A percentile compares a stretch with the other conserved stretches of the same genome.
Evolutionary conservation across 352 stramenopile species (phyloP).

Genomic region (Globisporangium recalcitrans): DNA sequence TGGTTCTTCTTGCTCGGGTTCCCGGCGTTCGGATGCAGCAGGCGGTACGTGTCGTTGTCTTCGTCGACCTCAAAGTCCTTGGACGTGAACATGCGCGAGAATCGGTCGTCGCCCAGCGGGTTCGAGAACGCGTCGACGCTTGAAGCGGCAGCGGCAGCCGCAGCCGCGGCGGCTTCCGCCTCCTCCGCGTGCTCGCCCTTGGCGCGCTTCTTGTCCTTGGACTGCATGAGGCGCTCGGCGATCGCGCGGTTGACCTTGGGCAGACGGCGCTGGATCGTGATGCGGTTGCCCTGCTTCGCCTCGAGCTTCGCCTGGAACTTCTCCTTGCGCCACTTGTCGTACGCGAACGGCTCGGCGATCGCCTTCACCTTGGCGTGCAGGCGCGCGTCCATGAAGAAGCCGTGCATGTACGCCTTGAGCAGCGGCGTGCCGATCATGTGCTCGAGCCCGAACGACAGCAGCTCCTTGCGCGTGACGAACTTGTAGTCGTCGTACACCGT

Average conservation of each 20-base stretch:
- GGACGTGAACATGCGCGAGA: slow-evolving; percentile 96
- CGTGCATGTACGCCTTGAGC: slow-evolving; percentile 99
- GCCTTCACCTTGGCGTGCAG: slow-evolving; percentile 96
- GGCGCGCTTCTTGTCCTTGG: slow-evolving; percentile 68
- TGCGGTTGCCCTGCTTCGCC: slow-evolving; percentile 86
- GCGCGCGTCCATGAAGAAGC: slow-evolving; percentile 99
- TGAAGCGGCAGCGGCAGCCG: slow-evolving; percentile 19
- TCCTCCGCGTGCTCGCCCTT: slow-evolving; percentile 24
- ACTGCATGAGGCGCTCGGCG: slow-evolving; percentile 78
- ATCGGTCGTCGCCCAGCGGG: slow-evolving; percentile 94
- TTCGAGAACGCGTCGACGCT: slow-evolving; percentile 50
- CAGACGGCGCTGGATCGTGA: slow-evolving; percentile 83
- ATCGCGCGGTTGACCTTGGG: slow-evolving; percentile 89
- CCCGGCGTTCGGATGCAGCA: slow-evolving; percentile 92
- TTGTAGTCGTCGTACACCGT: slow-evolving; percentile 99
- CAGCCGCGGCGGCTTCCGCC: slow-evolving; percentile 23
- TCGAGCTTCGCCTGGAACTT: slow-evolving; percentile 93
- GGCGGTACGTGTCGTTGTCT: slow-evolving; percentile 93
- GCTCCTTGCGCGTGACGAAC: slow-evolving; percentile 95
- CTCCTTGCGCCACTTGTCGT: slow-evolving; percentile 96
- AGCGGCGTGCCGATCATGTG: slow-evolving; percentile 97
- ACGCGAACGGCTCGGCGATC: slow-evolving; percentile 96
- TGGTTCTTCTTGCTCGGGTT: slow-evolving; percentile 59
- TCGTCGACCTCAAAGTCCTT: slow-evolving; percentile 98
- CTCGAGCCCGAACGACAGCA: slow-evolving; percentile 95